phyloP scores from a whole-genome alignment of 2,329 filamentous ascomycete species.

The Colletotrichum viniferum region DNA sequence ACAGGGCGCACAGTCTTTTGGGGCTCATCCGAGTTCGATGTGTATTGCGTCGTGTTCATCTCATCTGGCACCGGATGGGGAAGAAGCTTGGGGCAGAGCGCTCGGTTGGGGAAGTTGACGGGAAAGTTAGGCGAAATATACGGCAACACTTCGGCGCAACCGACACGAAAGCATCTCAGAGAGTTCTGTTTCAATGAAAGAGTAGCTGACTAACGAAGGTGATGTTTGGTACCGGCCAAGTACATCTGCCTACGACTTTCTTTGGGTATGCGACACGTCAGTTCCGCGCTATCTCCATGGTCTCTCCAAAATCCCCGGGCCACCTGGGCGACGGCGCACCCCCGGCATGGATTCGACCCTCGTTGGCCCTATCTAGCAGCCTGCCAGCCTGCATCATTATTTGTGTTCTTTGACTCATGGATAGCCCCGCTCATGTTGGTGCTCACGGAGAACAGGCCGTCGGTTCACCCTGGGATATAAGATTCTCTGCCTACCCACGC shows the following conservation, averaged over 20 bases:
- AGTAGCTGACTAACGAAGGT: neutral
- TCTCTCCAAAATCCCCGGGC: neutral
- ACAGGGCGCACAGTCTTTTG: neutral
- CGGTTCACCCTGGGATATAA: neutral
- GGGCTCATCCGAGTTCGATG: neutral
- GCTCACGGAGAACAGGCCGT: neutral
- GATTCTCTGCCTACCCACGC: neutral
- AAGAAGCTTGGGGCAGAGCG: neutral
- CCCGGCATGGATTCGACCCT: neutral
- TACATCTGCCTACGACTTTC: neutral
- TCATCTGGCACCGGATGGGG: neutral
- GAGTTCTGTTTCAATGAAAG: neutral
- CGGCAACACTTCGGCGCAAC: neutral
- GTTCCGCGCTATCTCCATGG: neutral
- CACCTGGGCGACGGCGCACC: neutral
- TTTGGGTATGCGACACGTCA: neutral
- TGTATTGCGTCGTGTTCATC: neutral
- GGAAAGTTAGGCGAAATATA: neutral
- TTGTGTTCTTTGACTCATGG: constrained; percentile 6
- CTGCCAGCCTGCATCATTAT: neutral
- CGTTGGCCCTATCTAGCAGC: neutral
- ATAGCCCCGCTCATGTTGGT: neutral
- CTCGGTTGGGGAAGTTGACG: neutral
- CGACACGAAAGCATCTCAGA: neutral
- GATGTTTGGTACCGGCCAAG: neutral